Evolutionary conservation across 2,329 filamentous ascomycete species (phyloP).

Genomic region (Xylariaceae sp.): DNA sequence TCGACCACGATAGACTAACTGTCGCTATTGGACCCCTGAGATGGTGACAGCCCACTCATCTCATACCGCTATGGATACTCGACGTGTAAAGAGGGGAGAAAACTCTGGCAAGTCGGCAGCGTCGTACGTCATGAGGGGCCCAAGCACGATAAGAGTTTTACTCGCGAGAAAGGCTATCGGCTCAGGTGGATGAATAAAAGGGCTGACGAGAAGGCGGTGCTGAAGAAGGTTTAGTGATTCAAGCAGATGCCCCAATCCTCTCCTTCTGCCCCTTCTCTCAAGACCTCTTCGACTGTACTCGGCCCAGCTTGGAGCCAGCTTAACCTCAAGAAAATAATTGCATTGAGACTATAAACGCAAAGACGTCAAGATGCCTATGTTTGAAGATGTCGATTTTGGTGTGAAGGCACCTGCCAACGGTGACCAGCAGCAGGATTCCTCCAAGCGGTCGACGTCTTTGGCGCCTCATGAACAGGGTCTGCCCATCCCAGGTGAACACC

Average conservation of each 20-base stretch:
- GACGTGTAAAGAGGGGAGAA: too few relatives aligned
- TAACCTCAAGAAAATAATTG: neutral
- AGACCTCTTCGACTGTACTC: conserved; percentile 1
- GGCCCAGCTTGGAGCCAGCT: neutral
- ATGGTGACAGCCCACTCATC: too few relatives aligned
- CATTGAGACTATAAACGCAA: neutral
- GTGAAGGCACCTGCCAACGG: conserved; percentile 33
- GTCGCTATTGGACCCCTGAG: too few relatives aligned
- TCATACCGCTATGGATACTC: too few relatives aligned
- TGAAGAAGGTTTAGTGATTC: neutral
- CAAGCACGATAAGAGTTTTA: conserved; percentile 8
- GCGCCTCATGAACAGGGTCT: conserved; percentile 25
- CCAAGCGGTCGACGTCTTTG: conserved; percentile 5
- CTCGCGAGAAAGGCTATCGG: conserved; percentile 1
- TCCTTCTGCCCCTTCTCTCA: neutral
- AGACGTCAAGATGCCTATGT: conserved; percentile 53
- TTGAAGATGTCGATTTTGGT: conserved; percentile 56
- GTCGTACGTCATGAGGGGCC: conserved; percentile 11
- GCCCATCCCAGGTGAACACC: conserved; percentile 41
- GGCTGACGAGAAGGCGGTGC: conserved; percentile 2
- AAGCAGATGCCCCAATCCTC: too few relatives aligned
- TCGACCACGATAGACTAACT: too few relatives aligned
- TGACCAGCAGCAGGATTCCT: conserved; percentile 15
- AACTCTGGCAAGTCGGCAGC: conserved; percentile 1
- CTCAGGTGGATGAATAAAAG: neutral